Evolutionary conservation across 2,329 filamentous ascomycete species (phyloP).

Genomic region (Colletotrichum higginsianum): DNA sequence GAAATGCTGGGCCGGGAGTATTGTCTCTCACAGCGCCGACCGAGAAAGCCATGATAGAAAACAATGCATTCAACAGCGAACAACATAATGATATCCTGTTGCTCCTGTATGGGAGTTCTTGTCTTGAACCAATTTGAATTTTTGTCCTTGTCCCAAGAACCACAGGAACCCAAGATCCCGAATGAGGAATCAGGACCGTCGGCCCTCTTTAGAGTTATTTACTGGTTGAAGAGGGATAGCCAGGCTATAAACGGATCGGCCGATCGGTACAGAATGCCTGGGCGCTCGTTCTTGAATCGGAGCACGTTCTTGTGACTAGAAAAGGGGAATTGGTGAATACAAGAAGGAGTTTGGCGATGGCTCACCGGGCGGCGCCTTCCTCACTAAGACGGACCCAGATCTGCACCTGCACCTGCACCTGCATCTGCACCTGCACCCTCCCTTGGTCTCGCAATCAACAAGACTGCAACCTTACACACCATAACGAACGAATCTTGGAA

Average conservation of each 20-base stretch:
- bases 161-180: neutral
- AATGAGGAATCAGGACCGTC: neutral
- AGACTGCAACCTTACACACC: no score
- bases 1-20: no score
- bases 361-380: no score
- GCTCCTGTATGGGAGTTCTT: neutral
- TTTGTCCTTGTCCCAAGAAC: neutral
- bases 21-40: neutral
- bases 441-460: no score
- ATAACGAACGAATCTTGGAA: no score
- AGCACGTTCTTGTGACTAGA: no score
- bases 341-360: no score
- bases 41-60: neutral
- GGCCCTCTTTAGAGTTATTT: neutral
- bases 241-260: neutral
- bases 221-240: neutral
- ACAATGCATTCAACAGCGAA: neutral
- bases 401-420: no score
- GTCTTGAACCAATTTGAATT: neutral
- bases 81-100: neutral
- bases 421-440: no score
- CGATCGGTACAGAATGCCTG: neutral
- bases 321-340: no score
- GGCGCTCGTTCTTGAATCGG: no score
- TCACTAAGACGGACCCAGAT: no score